These are phyloP conservation scores for Mangifera indica DNA, from an alignment of 345 rosid genomes.

Conservation along the genomic window DNA sequence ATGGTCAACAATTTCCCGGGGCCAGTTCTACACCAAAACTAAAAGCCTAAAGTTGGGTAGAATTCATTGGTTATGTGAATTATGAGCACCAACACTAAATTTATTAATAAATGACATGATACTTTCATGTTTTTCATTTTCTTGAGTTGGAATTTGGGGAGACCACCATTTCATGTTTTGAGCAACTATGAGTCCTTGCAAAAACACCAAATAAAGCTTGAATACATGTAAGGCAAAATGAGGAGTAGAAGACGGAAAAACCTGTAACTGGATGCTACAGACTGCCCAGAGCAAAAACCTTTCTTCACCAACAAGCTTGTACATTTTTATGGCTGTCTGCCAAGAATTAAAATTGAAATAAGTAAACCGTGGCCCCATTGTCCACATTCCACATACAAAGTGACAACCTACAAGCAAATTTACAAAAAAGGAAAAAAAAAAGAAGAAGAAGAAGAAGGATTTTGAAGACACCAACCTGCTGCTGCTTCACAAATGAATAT, in stretches of 20 bases:
- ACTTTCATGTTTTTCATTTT: neutral
- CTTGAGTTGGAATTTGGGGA: neutral
- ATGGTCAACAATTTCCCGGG: neutral
- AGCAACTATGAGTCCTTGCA: neutral
- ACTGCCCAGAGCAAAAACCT: conserved; percentile 97
- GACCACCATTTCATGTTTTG: neutral
- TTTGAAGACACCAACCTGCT: conserved; percentile 61
- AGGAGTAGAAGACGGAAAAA: conserved; percentile 21
- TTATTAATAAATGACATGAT: neutral
- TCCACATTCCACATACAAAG: neutral
- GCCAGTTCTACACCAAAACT: neutral
- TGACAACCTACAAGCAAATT: too few relatives aligned
- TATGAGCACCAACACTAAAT: neutral
- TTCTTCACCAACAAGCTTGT: conserved; percentile 89
- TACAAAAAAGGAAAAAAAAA: too few relatives aligned
- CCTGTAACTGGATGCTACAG: conserved; percentile 98
- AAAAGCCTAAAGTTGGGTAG: neutral
- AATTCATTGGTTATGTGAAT: neutral
- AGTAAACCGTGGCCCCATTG: neutral
- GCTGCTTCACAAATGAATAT: conserved; percentile 92
- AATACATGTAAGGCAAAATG: conserved; percentile 1
- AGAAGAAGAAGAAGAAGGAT: neutral
- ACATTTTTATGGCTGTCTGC: conserved; percentile 98
- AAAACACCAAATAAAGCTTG: neutral
- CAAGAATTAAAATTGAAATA: conserved; percentile 28